Evolutionary conservation across 192 early-diverging fungal genomes (phyloP), one percentile per base, ranked within the genome.

Genomic region (Coemansia sp.): DNA sequence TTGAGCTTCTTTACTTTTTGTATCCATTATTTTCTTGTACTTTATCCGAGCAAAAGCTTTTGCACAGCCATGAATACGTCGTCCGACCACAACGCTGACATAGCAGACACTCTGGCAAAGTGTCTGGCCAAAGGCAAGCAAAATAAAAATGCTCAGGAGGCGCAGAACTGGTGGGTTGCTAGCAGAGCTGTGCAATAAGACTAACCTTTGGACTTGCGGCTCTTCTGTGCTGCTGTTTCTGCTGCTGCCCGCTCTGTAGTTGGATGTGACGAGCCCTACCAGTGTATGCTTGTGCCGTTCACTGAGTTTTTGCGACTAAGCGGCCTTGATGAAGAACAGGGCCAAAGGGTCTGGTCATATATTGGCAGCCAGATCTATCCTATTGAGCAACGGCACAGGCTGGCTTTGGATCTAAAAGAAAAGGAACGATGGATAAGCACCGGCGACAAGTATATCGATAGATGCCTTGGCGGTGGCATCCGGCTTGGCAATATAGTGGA

Each of bases 401-500:
- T 41, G 0, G 46, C 68, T 17, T 37, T 43, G 2, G 48, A 22
- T 69, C 22, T 84, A 67, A 37, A 66, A 58, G 48, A 63, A 5
- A 25, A 25, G 11, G 73, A 81, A 38, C 39, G 55, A 9, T 81
- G 67, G 69, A 69, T 91, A 1, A 84, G 84, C 22, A 83, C 86
- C 0, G 87, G 88, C 7, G 87, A 89, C 61, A 17, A 70, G 22
- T 38, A 60, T 0, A 65, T 91, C 32, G 90, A 91, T 61, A n/a
- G 41, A 14, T 73, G 86, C 20, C 73, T 92, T 13, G 85, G 86
- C 12, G 87, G 86, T 13, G 90, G 90, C 0, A 68, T 92, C 14
- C 84, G 81, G 41, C 73, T 85, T 1, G 74, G 81, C 6, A 85
- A 81, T n/a, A 85, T 93, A 7, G 88, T 87, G 1, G 91, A 93